Conservation (phyloP, 352 stramenopile species). For the Saprolegnia diclina region DNA sequence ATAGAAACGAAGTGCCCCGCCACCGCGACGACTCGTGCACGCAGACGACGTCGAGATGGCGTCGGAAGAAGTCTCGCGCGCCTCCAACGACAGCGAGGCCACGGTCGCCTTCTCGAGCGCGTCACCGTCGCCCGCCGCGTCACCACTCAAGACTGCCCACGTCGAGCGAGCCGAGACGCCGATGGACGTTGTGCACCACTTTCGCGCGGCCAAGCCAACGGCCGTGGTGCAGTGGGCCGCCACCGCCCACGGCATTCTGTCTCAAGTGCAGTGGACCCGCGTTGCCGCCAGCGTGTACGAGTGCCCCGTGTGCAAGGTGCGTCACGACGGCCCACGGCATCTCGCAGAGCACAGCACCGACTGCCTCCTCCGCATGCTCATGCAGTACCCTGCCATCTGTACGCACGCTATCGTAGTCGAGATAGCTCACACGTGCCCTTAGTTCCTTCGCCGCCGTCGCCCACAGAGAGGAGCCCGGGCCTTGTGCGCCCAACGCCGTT, state of each 20-base stretch:
- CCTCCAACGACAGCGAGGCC: slow-evolving; percentile 9
- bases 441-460: background rate
- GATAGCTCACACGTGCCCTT: background rate
- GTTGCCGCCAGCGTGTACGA: background rate
- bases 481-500: background rate
- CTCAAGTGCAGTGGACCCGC: background rate
- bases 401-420: background rate
- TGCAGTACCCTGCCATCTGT: slow-evolving; percentile 5
- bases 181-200: background rate
- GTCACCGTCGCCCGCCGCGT: background rate
- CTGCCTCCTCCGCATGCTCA: background rate
- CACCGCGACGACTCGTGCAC: background rate
- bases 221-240: slow-evolving; percentile 2
- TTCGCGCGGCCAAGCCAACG: background rate
- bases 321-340: background rate
- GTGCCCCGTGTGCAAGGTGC: background rate
- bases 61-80: background rate
- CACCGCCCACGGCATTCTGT: background rate
- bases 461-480: background rate
- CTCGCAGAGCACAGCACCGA: background rate
- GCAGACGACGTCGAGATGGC: background rate
- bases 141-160: background rate
- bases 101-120: background rate
- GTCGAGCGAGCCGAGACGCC: slow-evolving; percentile 1
- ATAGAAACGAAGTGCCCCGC: background rate